phyloP scores from a whole-genome alignment of 208 protist genomes.

The Trypanosoma vivax region DNA sequence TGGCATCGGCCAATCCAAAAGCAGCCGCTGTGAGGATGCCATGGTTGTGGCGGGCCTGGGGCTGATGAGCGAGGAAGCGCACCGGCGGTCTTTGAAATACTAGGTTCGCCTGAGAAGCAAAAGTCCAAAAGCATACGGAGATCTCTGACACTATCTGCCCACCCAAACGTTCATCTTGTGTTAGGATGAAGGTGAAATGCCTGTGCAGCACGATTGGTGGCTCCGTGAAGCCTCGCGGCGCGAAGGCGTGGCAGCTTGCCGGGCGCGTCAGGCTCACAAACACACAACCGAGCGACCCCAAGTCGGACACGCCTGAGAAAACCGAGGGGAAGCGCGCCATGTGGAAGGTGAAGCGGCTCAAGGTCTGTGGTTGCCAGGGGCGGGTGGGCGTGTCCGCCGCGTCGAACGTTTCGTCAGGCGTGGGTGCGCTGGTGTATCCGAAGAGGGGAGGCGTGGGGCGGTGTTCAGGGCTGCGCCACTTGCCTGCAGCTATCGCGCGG shows the following conservation, averaged over 20 bases:
- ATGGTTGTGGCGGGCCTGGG: background rate
- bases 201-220: background rate
- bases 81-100: too few species aligned
- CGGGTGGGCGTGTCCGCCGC: conserved; percentile 8
- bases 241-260: background rate
- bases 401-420: conserved; percentile 5
- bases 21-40: background rate
- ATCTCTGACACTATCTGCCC: background rate
- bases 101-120: too few species aligned
- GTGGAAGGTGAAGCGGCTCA: too few species aligned
- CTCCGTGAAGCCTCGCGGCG: background rate
- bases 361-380: conserved; percentile 5
- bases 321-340: too few species aligned
- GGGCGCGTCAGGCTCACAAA: background rate
- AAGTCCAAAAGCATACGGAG: too few species aligned
- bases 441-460: background rate
- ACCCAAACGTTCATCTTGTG: background rate
- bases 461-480: too few species aligned
- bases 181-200: background rate
- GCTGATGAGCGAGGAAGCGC: background rate
- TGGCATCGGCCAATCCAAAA: background rate
- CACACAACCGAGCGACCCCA: background rate
- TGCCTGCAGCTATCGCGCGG: too few species aligned
- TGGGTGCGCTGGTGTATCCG: conserved; percentile 6
- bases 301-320: too few species aligned